Percentiles rank a stretch among this genome's conserved stretches.
These are phyloP conservation scores for Basidiobolus meristosporus DNA, from an alignment of 371 early-diverging fungal species.

Conservation along the genomic window DNA sequence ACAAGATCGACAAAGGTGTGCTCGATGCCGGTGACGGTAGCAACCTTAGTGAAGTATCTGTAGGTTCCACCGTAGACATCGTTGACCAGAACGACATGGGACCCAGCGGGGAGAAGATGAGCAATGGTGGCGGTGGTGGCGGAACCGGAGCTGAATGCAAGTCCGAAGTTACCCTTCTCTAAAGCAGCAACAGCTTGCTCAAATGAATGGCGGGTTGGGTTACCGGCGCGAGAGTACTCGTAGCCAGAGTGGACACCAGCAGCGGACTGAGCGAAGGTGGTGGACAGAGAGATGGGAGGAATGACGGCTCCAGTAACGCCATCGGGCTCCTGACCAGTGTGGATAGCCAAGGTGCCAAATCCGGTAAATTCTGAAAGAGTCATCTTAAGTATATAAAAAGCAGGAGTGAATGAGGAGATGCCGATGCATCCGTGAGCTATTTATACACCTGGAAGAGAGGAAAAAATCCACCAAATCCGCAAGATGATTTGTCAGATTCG, in stretches of 20 bases:
- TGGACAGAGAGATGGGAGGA: constrained; percentile 85
- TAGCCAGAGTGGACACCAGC: constrained; percentile 84
- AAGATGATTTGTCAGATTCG: too few species aligned
- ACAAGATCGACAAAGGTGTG: constrained; percentile 77
- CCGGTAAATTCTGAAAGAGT: too few species aligned
- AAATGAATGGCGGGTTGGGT: constrained; percentile 81
- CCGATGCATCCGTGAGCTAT: too few species aligned
- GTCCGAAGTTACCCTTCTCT: constrained; percentile 72
- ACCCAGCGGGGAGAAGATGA: constrained; percentile 44
- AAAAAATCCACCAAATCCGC: too few species aligned
- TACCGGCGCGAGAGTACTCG: constrained; percentile 91
- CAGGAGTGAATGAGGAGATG: too few species aligned
- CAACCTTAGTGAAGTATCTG: constrained; percentile 91
- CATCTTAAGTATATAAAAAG: too few species aligned
- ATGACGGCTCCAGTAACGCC: constrained; percentile 86
- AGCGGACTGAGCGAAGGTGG: constrained; percentile 83
- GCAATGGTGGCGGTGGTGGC: constrained; percentile 80
- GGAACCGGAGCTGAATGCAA: constrained; percentile 92
- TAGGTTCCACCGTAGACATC: constrained; percentile 96
- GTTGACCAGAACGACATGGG: constrained; percentile 80
- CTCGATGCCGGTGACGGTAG: constrained; percentile 40
- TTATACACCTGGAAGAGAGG: too few species aligned
- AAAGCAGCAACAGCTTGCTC: constrained; percentile 84
- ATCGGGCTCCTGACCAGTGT: constrained; percentile 79
- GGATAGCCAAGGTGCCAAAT: constrained; percentile 82